Evolutionary conservation across 495 filamentous ascomycete genomes (phyloP).

Genomic region (Hypoxylon perforatum): DNA sequence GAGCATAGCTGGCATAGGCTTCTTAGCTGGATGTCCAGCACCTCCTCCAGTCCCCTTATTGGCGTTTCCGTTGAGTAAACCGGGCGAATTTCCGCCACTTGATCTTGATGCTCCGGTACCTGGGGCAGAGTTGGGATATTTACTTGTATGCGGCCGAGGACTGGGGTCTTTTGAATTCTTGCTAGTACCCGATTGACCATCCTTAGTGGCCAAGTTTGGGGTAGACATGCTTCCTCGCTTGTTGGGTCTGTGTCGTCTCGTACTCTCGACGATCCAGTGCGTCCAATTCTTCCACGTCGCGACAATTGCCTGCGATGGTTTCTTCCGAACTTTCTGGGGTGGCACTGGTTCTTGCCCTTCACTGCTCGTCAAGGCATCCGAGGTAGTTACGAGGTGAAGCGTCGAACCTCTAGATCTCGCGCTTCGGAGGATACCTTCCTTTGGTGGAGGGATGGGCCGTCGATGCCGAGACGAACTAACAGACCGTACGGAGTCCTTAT

Average conservation of each 20-base stretch:
- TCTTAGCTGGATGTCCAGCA: conserved; percentile 28
- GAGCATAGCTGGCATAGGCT: conserved; percentile 42
- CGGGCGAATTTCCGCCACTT: conserved; percentile 35
- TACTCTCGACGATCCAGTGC: conserved; percentile 63
- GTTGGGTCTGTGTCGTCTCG: conserved; percentile 54
- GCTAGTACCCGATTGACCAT: conserved; percentile 45
- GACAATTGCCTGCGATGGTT: conserved; percentile 60
- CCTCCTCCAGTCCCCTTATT: conserved; percentile 11
- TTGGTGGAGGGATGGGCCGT: conserved; percentile 84
- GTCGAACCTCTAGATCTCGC: conserved; percentile 79
- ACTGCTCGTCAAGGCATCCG: conserved; percentile 51
- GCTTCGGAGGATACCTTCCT: conserved; percentile 72
- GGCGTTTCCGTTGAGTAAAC: conserved; percentile 36
- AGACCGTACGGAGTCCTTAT: conserved; percentile 81
- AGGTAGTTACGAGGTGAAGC: conserved; percentile 79
- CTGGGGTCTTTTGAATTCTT: conserved; percentile 59
- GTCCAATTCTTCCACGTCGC: conserved; percentile 81
- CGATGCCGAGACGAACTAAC: conserved; percentile 73
- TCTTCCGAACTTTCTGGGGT: conserved; percentile 56
- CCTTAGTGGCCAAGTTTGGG: conserved; percentile 60
- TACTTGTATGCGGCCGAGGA: conserved; percentile 65
- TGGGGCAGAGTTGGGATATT: conserved; percentile 51
- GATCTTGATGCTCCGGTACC: conserved; percentile 12
- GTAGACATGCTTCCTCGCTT: conserved; percentile 65
- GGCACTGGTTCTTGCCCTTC: conserved; percentile 40